Evolutionary conservation across 202 grass and related monocot species (phyloP).

Genomic region (Carex arenaria): DNA sequence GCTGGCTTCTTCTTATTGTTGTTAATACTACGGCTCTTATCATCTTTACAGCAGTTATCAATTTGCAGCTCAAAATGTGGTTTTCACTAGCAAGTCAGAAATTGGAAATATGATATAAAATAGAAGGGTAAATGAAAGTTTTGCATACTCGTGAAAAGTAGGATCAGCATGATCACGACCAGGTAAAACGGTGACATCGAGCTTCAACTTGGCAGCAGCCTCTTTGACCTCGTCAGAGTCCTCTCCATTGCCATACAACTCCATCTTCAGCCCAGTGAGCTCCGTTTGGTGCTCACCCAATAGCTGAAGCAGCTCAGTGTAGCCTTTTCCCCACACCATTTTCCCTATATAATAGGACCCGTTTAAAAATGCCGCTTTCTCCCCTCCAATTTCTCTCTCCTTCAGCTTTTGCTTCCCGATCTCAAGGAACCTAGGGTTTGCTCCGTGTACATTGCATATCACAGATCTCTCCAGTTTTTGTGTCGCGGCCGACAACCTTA

Average conservation of each 20-base stretch:
- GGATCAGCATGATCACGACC: constrained; percentile 83
- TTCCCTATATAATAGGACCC: constrained; percentile 97
- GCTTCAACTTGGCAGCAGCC: constrained; percentile 51
- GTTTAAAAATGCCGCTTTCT: constrained; percentile 47
- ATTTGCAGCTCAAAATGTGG: background rate
- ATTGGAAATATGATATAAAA: constrained; percentile 9
- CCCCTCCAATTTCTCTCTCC: constrained; percentile 23
- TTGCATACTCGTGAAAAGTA: constrained; percentile 76
- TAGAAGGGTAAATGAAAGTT: background rate
- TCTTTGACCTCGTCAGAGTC: constrained; percentile 67
- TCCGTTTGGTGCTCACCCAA: constrained; percentile 56
- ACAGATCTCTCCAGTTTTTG: constrained; percentile 85
- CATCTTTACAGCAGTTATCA: background rate
- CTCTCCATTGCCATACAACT: constrained; percentile 93
- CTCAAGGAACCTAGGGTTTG: constrained; percentile 86
- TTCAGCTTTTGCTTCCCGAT: constrained; percentile 71
- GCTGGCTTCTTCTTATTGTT: background rate
- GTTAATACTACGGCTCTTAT: background rate
- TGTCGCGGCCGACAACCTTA: constrained; percentile 90
- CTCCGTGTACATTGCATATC: constrained; percentile 93
- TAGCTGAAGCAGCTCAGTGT: constrained; percentile 72
- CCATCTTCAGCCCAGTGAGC: constrained; percentile 68
- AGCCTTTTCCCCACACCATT: constrained; percentile 99
- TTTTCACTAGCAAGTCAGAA: background rate
- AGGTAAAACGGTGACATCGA: constrained; percentile 72